Percentiles rank a stretch among this genome's conserved stretches.
These are phyloP conservation scores for Populus hybrid DNA, from an alignment of 441 rosid genomes.

Conservation along the genomic window DNA sequence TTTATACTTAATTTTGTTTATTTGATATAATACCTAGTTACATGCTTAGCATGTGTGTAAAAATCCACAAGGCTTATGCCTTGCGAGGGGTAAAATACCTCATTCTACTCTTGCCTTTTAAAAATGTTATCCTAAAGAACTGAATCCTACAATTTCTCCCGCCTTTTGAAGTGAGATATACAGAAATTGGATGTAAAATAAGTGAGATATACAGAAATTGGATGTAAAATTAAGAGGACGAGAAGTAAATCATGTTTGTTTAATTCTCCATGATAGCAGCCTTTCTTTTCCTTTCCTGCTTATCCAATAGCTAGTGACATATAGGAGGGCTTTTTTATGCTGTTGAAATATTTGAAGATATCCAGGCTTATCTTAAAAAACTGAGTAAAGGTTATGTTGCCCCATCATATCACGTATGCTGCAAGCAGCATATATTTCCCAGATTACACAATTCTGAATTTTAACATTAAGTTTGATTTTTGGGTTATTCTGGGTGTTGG, in stretches of 20 bases:
- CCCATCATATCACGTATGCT: neutral
- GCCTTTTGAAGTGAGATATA: neutral
- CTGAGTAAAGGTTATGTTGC: neutral
- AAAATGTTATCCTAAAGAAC: neutral
- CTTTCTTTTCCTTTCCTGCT: neutral
- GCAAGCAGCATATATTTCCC: neutral
- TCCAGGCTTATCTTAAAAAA: neutral
- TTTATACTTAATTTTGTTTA: no score
- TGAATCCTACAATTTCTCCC: neutral
- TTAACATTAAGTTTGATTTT: neutral
- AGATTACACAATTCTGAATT: neutral
- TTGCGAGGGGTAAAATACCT: neutral
- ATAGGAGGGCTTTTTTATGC: neutral
- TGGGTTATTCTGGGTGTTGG: neutral
- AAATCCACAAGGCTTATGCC: neutral
- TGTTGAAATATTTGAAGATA: conserved; percentile 2
- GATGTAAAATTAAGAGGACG: neutral
- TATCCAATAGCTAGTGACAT: neutral
- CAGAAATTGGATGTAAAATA: neutral
- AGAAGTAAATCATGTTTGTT: neutral
- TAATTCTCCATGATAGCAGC: neutral
- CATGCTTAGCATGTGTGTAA: no score
- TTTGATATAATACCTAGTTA: neutral
- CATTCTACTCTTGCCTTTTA: neutral
- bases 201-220: neutral